Evolutionary conservation across 306 rosid genomes (phyloP), one percentile per base, ranked within the genome.

Genomic region (Prunus mira): DNA sequence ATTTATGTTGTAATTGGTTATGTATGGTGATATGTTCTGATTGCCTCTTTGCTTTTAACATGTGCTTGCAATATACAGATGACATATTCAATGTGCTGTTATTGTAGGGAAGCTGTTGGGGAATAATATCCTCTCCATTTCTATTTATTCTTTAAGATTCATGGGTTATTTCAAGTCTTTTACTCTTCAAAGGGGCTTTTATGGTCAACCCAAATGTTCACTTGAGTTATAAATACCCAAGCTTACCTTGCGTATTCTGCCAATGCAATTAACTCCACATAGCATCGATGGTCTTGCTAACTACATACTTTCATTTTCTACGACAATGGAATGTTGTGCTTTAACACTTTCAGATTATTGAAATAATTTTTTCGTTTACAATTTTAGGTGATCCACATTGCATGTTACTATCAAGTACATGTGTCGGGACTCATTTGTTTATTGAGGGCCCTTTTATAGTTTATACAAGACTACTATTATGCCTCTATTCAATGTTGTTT

Each of bases 71-170:
- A 22, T 72, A 25, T 2, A 24, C n/a, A 4, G 12, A 12, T 30
- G 51, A 52, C n/a, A 51, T 18, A 18, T 32, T 12, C 17, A 66
- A 12, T 71, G 10, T 34, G 24, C 34, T 51, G n/a, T 18, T 50
- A 28, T 71, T 71, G 64, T 22, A 27, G 47, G 64, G 65, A 71
- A 71, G 46, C 32, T 54, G 64, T 12, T 55, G n/a, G 62, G 15
- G 54, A 32, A 5, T 32, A 32, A 5, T 32, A 70, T 18, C 27
- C 12, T 67, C 11, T 20, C 18, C 2, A 11, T 66, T 20, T 67
- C 2, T 14, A 60, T 60, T 24, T 60, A 12, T 25, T 25, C 38
- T 60, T 25, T 25, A 25, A 63, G 32, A 32, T 28, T 63, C 45
- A 9, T 30, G 43, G 45, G 6, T 28, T 28, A 38, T 63, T 18